phyloP scores from a whole-genome alignment of 768 basidiomycete genomes.

The Leucocoprinus leucothites region DNA sequence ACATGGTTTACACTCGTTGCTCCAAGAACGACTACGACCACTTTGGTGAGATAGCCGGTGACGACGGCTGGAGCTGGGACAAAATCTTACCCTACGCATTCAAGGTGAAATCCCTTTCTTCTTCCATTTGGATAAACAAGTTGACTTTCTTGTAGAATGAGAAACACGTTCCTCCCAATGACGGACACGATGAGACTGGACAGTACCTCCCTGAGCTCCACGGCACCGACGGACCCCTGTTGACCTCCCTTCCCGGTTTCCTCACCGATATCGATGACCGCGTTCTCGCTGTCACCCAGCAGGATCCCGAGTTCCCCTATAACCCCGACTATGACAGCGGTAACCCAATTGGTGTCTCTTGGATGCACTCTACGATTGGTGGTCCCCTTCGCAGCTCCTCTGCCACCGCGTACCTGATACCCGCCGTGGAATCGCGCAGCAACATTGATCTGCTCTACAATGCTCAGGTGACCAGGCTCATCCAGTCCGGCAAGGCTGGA shows the following conservation, averaged over 20 bases:
- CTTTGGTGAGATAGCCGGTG: constrained; percentile 28
- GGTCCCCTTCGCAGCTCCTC: constrained; percentile 33
- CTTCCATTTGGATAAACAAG: neutral
- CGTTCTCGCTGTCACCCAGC: constrained; percentile 33
- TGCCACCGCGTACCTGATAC: constrained; percentile 31
- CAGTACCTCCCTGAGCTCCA: constrained; percentile 33
- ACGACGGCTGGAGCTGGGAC: constrained; percentile 36
- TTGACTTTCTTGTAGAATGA: constrained; percentile 26
- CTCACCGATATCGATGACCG: constrained; percentile 27
- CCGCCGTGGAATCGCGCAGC: constrained; percentile 21
- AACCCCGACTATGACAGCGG: constrained; percentile 32
- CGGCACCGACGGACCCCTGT: constrained; percentile 28
- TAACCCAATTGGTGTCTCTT: constrained; percentile 31
- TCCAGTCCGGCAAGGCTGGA: constrained; percentile 13
- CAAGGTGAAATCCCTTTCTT: constrained; percentile 20
- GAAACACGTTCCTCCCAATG: constrained; percentile 20
- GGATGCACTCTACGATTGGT: constrained; percentile 30
- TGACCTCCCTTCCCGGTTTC: constrained; percentile 29
- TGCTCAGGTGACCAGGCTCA: constrained; percentile 24
- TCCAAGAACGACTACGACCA: constrained; percentile 34
- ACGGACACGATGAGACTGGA: neutral
- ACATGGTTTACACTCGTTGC: constrained; percentile 23
- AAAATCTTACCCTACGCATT: constrained; percentile 29
- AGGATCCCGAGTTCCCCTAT: constrained; percentile 32
- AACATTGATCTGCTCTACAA: constrained; percentile 33